A percentile compares a stretch with the other conserved stretches of the same genome.
Evolutionary conservation across 768 basidiomycete species (phyloP).

Genomic region (Boletus sp.): DNA sequence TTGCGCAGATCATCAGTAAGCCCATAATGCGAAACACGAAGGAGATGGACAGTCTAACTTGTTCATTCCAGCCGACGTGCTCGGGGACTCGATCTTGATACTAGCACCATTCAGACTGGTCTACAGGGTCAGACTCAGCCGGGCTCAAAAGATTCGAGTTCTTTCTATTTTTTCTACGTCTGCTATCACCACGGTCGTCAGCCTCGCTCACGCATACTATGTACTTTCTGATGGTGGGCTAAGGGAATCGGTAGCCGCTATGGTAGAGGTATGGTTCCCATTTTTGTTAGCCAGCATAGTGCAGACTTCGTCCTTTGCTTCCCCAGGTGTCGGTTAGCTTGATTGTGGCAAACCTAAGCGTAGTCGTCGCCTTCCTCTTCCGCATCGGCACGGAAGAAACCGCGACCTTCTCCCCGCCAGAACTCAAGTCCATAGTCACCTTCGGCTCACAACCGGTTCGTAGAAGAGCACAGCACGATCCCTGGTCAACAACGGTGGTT

Average conservation of each 20-base stretch:
- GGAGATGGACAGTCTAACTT: background rate
- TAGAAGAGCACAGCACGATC: background rate
- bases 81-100: background rate
- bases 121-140: background rate
- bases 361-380: conserved; percentile 6
- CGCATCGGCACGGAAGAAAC: conserved; percentile 4
- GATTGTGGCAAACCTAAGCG: background rate
- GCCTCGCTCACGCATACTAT: background rate
- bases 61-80: conserved; percentile 1
- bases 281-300: background rate
- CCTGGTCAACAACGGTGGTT: background rate
- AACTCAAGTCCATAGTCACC: background rate
- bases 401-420: background rate
- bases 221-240: conserved; percentile 1
- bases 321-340: background rate
- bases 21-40: background rate
- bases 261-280: background rate
- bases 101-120: background rate
- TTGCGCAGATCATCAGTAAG: background rate
- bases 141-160: conserved; percentile 1
- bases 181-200: conserved; percentile 2
- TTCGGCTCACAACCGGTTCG: background rate
- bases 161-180: conserved; percentile 5
- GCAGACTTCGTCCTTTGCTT: background rate
- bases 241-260: background rate